A percentile compares a stretch with the other conserved stretches of the same genome.
Conservation (phyloP, 2,329 filamentous ascomycete species). For the Colletotrichum sp. region DNA sequence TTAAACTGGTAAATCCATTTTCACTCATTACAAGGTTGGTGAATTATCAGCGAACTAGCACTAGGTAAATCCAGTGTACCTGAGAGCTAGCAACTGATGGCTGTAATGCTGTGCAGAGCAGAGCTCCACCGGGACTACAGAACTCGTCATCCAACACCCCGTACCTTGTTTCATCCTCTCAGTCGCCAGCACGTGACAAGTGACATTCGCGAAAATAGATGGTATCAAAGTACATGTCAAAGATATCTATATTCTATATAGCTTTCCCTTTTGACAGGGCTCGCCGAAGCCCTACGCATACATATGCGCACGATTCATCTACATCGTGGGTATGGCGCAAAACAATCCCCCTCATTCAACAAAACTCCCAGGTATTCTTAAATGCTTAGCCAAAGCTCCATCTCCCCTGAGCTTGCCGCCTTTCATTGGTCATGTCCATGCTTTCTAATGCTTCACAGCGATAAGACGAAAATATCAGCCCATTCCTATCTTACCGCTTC, state of each 20-base stretch:
- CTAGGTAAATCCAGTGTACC: no score
- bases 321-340: constrained; percentile 19
- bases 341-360: constrained; percentile 1
- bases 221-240: neutral
- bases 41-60: no score
- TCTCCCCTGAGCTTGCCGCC: neutral
- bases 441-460: constrained; percentile 8
- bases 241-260: constrained; percentile 12
- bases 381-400: constrained; percentile 12
- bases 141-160: no score
- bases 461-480: neutral
- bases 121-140: no score
- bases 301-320: constrained; percentile 15
- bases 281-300: neutral
- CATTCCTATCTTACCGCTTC: neutral
- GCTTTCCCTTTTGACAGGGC: neutral
- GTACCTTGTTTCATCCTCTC: no score
- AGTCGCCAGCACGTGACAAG: no score
- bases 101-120: no score
- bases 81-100: no score
- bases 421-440: constrained; percentile 1
- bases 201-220: neutral
- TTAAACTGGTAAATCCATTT: no score
- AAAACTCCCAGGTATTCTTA: constrained; percentile 22
- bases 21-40: no score